Conservation (phyloP, 257 asterid genomes). For the Ballota nigra region DNA sequence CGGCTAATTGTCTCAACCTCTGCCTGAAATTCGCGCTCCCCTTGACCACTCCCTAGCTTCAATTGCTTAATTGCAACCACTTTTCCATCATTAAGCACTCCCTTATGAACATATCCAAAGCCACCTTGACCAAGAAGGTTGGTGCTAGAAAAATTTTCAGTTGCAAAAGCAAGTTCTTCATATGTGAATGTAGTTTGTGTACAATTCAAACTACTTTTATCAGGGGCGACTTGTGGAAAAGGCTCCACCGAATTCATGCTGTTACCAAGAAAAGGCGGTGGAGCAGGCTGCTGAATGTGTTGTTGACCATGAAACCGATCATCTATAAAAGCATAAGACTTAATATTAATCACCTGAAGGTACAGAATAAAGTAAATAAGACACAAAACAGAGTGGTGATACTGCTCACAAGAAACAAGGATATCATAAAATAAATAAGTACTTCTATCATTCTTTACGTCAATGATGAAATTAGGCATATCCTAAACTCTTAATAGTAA, state of each 20-base stretch:
- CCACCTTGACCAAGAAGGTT: constrained; percentile 93
- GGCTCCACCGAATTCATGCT: constrained; percentile 27
- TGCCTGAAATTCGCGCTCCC: constrained; percentile 98
- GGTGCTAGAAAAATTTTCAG: constrained; percentile 48
- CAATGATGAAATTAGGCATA: not conserved
- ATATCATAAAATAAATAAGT: not conserved
- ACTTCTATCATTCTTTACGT: not conserved
- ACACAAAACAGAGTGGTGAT: constrained; percentile 15
- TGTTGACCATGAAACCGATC: constrained; percentile 35
- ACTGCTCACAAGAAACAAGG: constrained; percentile 13
- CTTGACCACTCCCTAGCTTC: constrained; percentile 81
- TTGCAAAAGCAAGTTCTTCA: constrained; percentile 71
- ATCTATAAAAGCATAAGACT: constrained; percentile 30
- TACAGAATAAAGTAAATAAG: constrained; percentile 2
- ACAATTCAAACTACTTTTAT: constrained; percentile 22
- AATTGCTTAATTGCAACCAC: constrained; percentile 80
- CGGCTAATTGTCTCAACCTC: constrained; percentile 87
- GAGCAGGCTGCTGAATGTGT: constrained; percentile 35
- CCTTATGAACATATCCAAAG: constrained; percentile 87
- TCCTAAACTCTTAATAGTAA: not conserved
- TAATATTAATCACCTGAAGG: not conserved
- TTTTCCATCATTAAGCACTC: constrained; percentile 67
- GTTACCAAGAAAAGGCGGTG: constrained; percentile 28
- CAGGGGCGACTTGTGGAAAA: constrained; percentile 25
- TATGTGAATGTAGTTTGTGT: constrained; percentile 60